Base-by-base conservation (phyloP, 768 basidiomycete species). In the Psilocybe cyanescens region DNA sequence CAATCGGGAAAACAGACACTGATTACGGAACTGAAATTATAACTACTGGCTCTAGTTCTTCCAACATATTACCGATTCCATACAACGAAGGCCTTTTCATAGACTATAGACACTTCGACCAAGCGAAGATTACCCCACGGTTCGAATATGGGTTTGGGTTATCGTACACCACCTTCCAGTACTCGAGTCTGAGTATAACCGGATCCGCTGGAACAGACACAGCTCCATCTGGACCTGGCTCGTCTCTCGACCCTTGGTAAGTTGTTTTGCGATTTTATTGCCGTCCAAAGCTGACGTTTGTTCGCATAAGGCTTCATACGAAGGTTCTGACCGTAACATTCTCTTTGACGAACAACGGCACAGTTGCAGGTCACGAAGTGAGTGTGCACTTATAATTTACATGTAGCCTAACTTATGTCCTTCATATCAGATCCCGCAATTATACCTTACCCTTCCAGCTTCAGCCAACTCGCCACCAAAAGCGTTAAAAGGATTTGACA, bases 21-120 rank as follows among this genome's bases (percentile, higher is more conserved):
- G 89, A 91, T 71, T 91, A 90, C 67, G 73, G 82, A 6, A 85
- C 86, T 1, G 76, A 84, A 65, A 74, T 85, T 16, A 72, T 77
- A 16, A 76, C 71, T 65, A 77, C 74, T 28, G 62, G 73, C 61
- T 62, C 72, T 63, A 60, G 74, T 46, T 77, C 77, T 16, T 69
- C 71, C 64, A 61, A 74, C 45, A 79, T 78, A 12, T 68, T 81
- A 11, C 81, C 81, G 59, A 81, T 90, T 55, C 75, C 81, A 9
- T 89, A 90, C 68, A 80, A 67, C 45, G 88, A 89, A 67, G 84
- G 85, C 5, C 62, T 88, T 9, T 81, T 81, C 64, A 78, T 87
- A 58, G 86, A 85, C 64, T 86, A 87, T 67, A 76, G 83, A n/a
- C 77, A 80, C 71, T 86, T 86, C 61, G 86, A 86, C 64, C 73